phyloP scores from a whole-genome alignment of 164 flowering plant genomes.

The Vitis cinerea region DNA sequence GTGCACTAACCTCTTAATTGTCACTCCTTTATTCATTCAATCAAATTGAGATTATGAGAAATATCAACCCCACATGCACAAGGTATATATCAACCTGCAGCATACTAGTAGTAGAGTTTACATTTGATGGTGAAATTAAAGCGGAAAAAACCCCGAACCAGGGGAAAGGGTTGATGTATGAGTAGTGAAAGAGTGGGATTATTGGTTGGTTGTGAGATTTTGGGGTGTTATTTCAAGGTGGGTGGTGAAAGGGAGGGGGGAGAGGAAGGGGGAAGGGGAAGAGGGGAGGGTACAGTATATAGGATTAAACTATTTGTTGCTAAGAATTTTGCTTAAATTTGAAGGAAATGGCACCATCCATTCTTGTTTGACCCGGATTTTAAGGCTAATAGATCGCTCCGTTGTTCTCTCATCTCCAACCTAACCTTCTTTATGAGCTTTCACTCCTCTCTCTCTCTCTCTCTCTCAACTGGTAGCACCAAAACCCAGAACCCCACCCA shows the following conservation, averaged over 20 bases:
- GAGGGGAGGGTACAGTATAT: neutral
- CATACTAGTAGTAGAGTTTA: too few relatives aligned
- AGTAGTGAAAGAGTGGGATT: neutral
- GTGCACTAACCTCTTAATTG: neutral
- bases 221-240: constrained; percentile 24
- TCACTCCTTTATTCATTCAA: neutral
- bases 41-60: neutral
- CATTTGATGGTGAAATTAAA: too few relatives aligned
- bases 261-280: neutral
- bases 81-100: too few relatives aligned
- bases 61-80: neutral
- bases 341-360: constrained; percentile 24
- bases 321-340: constrained; percentile 23
- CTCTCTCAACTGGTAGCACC: constrained; percentile 9
- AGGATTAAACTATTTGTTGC: neutral
- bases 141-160: neutral
- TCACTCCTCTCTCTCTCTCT: neutral
- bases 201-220: constrained; percentile 2
- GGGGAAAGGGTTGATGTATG: too few relatives aligned
- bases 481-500: constrained; percentile 6
- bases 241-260: constrained; percentile 29
- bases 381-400: constrained; percentile 28
- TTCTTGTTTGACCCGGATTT: constrained; percentile 46
- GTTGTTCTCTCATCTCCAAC: constrained; percentile 28
- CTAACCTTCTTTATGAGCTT: constrained; percentile 8